Evolutionary conservation across 257 asterid genomes (phyloP), one percentile per base, ranked within the genome.

Genomic region (Cinchona pubescens): DNA sequence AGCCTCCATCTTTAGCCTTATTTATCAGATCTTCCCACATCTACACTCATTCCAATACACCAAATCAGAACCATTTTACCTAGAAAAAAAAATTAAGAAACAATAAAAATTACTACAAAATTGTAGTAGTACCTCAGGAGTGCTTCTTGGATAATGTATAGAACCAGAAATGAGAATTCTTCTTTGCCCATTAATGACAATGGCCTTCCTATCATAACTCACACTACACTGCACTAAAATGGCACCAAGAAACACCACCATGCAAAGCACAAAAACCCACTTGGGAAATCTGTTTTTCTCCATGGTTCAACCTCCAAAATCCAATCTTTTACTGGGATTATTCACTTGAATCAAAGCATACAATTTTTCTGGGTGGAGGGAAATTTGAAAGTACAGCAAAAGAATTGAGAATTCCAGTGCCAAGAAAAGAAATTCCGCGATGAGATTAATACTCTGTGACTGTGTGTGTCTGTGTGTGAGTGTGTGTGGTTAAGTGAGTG

Each of bases 121-220:
- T 11, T 59, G 61, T 29, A 66, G 61, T 29, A 66, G 59, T 88
- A 88, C 98, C 92, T 93, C 92, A 40, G 98, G 98, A 29, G 98
- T 91, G 89, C 98, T 93, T 84, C 98, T 88, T 45, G 97, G 91
- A 83, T 93, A 91, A 82, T 93, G 98, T 63, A 93, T 93, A 62
- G 98, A 91, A 42, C 98, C 98, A 77, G 98, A 93, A 64, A 93
- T 72, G 83, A 93, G 96, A 71, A 93, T 83, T 79, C 92, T 84
- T 77, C 96, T 88, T 42, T 87, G 86, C 35, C 95, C 97, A 77
- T 91, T 85, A 34, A 93, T 88, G 38, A 87, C 78, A 25, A 93
- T 79, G 70, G 97, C 88, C 67, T 86, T 89, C 79, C 88, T 86
- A 70, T 93, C 98, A 79, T 93, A 93, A 64, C 84, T 87, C 30